Base-by-base conservation (phyloP, 257 asterid species). In the Salvia rosmarinus region DNA sequence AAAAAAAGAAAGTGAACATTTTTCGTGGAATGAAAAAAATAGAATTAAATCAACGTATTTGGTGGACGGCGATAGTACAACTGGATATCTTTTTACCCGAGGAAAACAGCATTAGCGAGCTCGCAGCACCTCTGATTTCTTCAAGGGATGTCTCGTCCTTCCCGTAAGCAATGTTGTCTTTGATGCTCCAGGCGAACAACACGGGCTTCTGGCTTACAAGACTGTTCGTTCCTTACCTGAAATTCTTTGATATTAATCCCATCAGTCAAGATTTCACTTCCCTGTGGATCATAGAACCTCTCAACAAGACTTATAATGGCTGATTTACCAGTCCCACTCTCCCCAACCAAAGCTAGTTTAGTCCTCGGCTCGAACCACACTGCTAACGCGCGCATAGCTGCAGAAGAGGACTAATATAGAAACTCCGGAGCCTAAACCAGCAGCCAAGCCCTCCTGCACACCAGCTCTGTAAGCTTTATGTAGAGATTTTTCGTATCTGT, bases 331-430 rank as follows among this genome's bases (percentile, higher is more conserved):
- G 85, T 79, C 10, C 92, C 92, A 72, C 88, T 86, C 32, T 78
- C 80, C 32, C 91, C 91, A 5, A 86, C 89, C 60, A 86, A 68
- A 52, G 89, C 91, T 16, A 75, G 32, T 13, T 85, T 83, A 3
- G 73, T 79, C 17, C 88, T 88, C 6, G 86, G 78, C 2, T 96
- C 96, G 47, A 78, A 84, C 97, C 97, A 90, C 9, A 88, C 62
- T 0, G 94, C 96, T 20, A 90, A 84, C 0, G 84, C 96, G 17
- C 0, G 84, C 96, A n/a, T 85, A 86, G 74, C 88, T 79, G 73
- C 81, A 60, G 58, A 78, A 82, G 3, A 90, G 57, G 47, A 80
- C 78, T 0, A 85, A 54, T 68, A 81, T 66, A 19, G 85, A 74
- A 14, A 76, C 47, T n/a, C 97, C 90, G 0, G 79, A 49, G 9